phyloP scores from a whole-genome alignment of 2,329 filamentous ascomycete genomes.

The Alternaria arbusti region DNA sequence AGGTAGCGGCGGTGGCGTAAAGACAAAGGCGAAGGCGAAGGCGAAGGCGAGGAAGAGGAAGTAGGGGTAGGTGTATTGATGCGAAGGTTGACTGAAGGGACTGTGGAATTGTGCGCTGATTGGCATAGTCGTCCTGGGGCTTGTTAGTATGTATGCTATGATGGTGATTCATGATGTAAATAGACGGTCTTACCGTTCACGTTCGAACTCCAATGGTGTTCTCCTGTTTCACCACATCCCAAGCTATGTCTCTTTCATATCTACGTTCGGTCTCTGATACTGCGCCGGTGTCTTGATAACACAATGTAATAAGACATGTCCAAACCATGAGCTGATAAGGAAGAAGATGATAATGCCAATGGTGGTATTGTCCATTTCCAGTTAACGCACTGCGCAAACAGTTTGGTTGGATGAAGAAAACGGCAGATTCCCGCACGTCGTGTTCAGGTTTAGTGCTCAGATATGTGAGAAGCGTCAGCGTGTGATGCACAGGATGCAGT shows the following conservation, averaged over 20 bases:
- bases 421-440: neutral
- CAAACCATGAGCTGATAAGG: slow-evolving; percentile 10
- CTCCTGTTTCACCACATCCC: neutral
- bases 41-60: neutral
- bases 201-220: neutral
- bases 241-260: too few relatives aligned
- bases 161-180: neutral
- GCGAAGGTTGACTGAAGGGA: neutral
- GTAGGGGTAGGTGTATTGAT: neutral
- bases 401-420: neutral
- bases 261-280: slow-evolving; percentile 4
- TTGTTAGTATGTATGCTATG: neutral
- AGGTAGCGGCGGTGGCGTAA: neutral
- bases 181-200: neutral
- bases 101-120: neutral
- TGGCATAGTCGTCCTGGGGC: neutral
- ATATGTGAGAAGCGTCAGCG: neutral
- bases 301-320: slow-evolving; percentile 17
- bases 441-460: neutral
- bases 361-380: slow-evolving; percentile 10
- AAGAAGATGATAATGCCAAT: slow-evolving; percentile 18
- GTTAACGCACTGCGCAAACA: neutral
- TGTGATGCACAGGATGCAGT: neutral
- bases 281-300: slow-evolving; percentile 21
- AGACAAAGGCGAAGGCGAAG: neutral